Evolutionary conservation across 148 eudicot species (phyloP), one percentile per base, ranked within the genome.

Genomic region (Cornus florida): DNA sequence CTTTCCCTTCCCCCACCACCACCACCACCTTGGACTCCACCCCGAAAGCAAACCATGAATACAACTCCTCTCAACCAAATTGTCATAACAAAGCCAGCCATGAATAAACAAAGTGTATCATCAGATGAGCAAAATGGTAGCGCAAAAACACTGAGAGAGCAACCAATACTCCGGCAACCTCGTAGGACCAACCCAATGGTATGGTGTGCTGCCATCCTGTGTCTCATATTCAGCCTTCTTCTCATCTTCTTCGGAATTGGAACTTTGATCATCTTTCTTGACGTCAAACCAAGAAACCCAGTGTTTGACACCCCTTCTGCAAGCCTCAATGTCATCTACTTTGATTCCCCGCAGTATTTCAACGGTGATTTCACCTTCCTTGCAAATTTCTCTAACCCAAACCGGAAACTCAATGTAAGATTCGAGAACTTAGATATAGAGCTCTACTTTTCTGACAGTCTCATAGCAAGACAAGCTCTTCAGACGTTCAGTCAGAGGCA

Each of bases 191-290:
- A 94, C 78, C 97, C 94, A 0, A n/a, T 85, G 7, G 82, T 91
- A 10, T 96, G 99, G 99, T 92, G 83, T 68, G 79, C 81, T 10
- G 97, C 99, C 2, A 83, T 96, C 78, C 46, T 92, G 19, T 94
- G 97, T 59, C 82, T 96, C 7, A 41, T 90, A 4, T 90, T 94
- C 22, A 87, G 90, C 84, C 87, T 96, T 68, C 82, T 90, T 31
- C 80, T 96, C 11, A 94, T 96, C 78, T 69, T 92, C 73, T 84
- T 88, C 5, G 99, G 95, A 5, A 62, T 94, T 57, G 84, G 83
- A 16, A 94, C 94, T 50, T 66, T 96, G 39, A 76, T 91, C 38
- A 68, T 92, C n/a, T 92, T 81, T 70, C 87, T 94, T 0, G 87
- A 71, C 19, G 38, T 94, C 60, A 91, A 87, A 71, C 97, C 99